A percentile compares a stretch with the other conserved stretches of the same genome.
Conservation (phyloP, 192 early-diverging fungal genomes). For the Chytriomyces hyalinus region DNA sequence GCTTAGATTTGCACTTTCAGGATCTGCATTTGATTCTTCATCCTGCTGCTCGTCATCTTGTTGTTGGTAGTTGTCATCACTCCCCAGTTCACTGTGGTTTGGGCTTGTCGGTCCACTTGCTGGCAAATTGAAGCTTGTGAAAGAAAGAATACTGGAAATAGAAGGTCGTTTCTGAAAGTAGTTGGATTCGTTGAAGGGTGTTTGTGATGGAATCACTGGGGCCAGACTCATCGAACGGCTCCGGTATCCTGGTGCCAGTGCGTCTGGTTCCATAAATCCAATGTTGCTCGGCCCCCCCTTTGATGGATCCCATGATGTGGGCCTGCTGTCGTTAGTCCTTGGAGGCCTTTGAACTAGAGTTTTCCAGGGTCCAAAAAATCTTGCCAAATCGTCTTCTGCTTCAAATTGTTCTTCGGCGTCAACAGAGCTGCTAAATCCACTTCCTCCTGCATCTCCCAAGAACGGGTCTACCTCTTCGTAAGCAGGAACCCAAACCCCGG, state of each 20-base stretch:
- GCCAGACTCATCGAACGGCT: background rate
- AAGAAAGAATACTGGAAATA: slow-evolving; percentile 21
- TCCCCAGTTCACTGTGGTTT: background rate
- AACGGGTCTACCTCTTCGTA: slow-evolving; percentile 44
- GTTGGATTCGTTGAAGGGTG: slow-evolving; percentile 6
- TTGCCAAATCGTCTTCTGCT: slow-evolving; percentile 15
- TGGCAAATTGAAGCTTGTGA: background rate
- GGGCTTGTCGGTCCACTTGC: background rate
- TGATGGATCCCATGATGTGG: background rate
- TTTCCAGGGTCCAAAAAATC: slow-evolving; percentile 19
- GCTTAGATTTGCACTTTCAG: no score
- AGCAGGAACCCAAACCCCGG: slow-evolving; percentile 54
- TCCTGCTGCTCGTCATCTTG: no score
- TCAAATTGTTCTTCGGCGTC: background rate
- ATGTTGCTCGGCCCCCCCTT: background rate
- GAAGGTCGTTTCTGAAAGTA: slow-evolving; percentile 34
- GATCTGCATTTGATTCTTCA: no score
- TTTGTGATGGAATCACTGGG: background rate
- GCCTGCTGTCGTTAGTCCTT: background rate
- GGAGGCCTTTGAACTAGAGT: slow-evolving; percentile 3
- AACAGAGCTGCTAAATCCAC: no score
- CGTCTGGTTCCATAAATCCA: background rate
- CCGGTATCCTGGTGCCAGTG: background rate
- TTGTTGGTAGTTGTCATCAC: no score
- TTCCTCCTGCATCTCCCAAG: slow-evolving; percentile 15